These are phyloP conservation scores for Lippia alba DNA, from an alignment of 305 asterid species.

Conservation along the genomic window DNA sequence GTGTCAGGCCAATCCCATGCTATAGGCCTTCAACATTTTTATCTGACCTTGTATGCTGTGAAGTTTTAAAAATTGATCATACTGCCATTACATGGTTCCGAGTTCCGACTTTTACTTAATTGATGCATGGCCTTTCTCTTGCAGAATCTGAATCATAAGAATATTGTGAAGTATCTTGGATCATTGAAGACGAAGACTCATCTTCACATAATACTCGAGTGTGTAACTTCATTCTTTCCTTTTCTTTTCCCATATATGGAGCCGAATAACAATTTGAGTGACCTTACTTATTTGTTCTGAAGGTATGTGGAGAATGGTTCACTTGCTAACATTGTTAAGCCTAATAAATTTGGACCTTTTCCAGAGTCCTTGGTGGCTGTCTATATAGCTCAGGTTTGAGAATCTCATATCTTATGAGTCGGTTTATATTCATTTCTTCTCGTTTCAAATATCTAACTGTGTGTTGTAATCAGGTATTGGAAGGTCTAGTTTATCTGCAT, in stretches of 20 bases:
- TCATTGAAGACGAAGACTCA: conserved; percentile 75
- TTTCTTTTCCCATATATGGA: neutral
- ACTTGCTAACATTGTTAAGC: conserved; percentile 94
- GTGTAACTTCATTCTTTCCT: conserved; percentile 33
- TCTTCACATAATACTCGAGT: conserved; percentile 79
- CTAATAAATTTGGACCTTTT: conserved; percentile 98
- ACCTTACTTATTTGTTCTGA: conserved; percentile 18
- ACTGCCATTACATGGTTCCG: neutral
- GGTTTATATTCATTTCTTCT: conserved; percentile 32
- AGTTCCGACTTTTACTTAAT: neutral
- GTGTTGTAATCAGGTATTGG: conserved; percentile 73
- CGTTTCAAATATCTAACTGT: conserved; percentile 36
- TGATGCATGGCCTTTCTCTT: conserved; percentile 24
- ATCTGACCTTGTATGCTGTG: neutral
- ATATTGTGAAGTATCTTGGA: conserved; percentile 73
- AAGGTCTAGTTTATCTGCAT: conserved; percentile 96
- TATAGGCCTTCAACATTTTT: neutral
- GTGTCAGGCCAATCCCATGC: neutral
- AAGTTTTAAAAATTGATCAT: neutral
- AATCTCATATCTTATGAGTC: conserved; percentile 26
- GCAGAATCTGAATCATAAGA: conserved; percentile 77
- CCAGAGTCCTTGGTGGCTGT: conserved; percentile 99
- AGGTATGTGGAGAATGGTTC: conserved; percentile 86
- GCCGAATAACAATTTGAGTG: neutral
- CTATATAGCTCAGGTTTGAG: conserved; percentile 92